Evolutionary conservation across 2,329 filamentous ascomycete genomes (phyloP).

Genomic region (Fusarium staphyleae): DNA sequence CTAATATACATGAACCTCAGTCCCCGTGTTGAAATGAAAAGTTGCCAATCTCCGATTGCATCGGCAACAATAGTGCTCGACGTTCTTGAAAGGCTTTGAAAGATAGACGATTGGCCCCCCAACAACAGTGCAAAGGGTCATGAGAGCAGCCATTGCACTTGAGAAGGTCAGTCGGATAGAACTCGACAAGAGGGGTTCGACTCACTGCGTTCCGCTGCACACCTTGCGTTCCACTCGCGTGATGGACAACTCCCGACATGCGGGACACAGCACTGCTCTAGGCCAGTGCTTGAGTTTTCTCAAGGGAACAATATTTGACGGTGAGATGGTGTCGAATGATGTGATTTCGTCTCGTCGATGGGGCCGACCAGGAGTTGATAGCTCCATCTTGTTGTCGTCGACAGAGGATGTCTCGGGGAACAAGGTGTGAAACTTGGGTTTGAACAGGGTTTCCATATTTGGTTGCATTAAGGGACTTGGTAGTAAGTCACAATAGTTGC

Average conservation of each 20-base stretch:
- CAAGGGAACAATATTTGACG: slow-evolving; percentile 26
- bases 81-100: slow-evolving; percentile 33
- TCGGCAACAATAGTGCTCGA: slow-evolving; percentile 38
- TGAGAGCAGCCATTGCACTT: slow-evolving; percentile 32
- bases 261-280: slow-evolving; percentile 29
- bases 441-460: slow-evolving; percentile 8
- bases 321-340: slow-evolving; percentile 30
- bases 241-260: slow-evolving; percentile 32
- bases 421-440: not conserved
- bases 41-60: slow-evolving; percentile 34
- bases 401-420: not conserved
- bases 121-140: slow-evolving; percentile 31
- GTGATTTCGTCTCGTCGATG: slow-evolving; percentile 4
- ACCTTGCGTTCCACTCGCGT: slow-evolving; percentile 35
- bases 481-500: too few species aligned
- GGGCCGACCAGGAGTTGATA: not conserved
- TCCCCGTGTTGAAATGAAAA: slow-evolving; percentile 34
- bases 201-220: slow-evolving; percentile 36
- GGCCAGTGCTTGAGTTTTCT: slow-evolving; percentile 35
- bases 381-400: slow-evolving; percentile 22
- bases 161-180: not conserved
- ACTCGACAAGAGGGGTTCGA: too few species aligned
- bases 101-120: slow-evolving; percentile 27
- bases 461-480: not conserved
- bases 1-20: slow-evolving; percentile 36